phyloP scores from a whole-genome alignment of 2,329 filamentous ascomycete genomes.

The Colletotrichum brevisporum region DNA sequence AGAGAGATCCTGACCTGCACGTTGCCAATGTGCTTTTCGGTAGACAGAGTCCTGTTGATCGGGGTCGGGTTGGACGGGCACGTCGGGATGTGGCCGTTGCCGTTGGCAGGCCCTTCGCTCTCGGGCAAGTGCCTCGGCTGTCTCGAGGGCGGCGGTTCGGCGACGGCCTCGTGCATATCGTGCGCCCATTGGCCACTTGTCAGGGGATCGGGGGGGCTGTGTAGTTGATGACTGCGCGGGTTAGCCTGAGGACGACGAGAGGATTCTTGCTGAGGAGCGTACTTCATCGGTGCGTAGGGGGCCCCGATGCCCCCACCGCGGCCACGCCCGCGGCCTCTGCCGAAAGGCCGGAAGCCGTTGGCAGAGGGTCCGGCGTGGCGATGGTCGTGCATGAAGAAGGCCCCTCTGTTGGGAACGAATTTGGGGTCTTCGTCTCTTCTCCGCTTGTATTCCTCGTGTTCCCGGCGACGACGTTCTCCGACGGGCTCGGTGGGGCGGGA shows the following conservation, averaged over 20 bases:
- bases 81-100: constrained; percentile 68
- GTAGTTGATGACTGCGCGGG: constrained; percentile 54
- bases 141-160: constrained; percentile 58
- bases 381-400: constrained; percentile 98
- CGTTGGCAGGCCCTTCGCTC: constrained; percentile 67
- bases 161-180: constrained; percentile 88
- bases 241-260: constrained; percentile 31
- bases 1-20: constrained; percentile 87
- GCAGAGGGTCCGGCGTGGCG: constrained; percentile 82
- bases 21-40: constrained; percentile 86
- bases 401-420: constrained; percentile 93
- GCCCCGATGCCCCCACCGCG: constrained; percentile 69
- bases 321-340: constrained; percentile 74
- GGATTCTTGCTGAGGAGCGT: constrained; percentile 54
- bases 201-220: constrained; percentile 70
- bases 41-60: constrained; percentile 85
- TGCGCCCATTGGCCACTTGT: constrained; percentile 89
- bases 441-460: constrained; percentile 92
- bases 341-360: constrained; percentile 83
- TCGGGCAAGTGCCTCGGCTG: constrained; percentile 60
- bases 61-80: constrained; percentile 72
- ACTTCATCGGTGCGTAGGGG: constrained; percentile 74
- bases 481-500: constrained; percentile 69
- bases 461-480: constrained; percentile 81
- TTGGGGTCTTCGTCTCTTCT: constrained; percentile 90